phyloP scores from a whole-genome alignment of 805 yeast genomes.

The Candida dendrica region DNA sequence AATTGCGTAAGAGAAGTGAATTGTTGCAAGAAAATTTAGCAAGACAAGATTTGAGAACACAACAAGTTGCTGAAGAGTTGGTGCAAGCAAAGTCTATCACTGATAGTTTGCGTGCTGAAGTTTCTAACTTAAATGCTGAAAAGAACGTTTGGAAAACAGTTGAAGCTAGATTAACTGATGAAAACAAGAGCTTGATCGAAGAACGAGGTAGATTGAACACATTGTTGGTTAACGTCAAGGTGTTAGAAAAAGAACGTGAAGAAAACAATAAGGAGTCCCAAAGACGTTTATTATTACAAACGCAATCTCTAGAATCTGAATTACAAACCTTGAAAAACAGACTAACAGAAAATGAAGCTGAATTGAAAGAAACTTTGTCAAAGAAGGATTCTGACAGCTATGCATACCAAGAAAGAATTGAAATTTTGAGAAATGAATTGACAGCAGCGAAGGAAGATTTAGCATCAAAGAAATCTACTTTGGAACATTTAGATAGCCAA shows the following conservation, averaged over 20 bases:
- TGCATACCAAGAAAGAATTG: slow-evolving; percentile 53
- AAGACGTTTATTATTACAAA: slow-evolving; percentile 38
- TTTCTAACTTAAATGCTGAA: slow-evolving; percentile 47
- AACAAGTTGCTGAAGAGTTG: slow-evolving; percentile 45
- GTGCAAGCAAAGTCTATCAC: slow-evolving; percentile 41
- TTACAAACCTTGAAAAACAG: slow-evolving; percentile 36
- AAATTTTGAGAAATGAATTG: slow-evolving; percentile 41
- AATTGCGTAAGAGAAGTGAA: slow-evolving; percentile 31
- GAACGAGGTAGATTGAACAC: slow-evolving; percentile 57
- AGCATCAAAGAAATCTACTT: slow-evolving; percentile 29
- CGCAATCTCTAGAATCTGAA: slow-evolving; percentile 43
- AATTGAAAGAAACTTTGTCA: slow-evolving; percentile 42
- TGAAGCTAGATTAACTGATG: slow-evolving; percentile 44
- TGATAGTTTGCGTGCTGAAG: slow-evolving; percentile 36
- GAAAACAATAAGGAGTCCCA: slow-evolving; percentile 40
- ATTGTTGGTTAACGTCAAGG: slow-evolving; percentile 52
- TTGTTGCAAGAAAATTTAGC: slow-evolving; percentile 34
- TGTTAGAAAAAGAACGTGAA: slow-evolving; percentile 56
- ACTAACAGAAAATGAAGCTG: slow-evolving; percentile 40
- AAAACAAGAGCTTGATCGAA: slow-evolving; percentile 41
- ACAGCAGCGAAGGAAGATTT: slow-evolving; percentile 34
- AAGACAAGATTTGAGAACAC: slow-evolving; percentile 43
- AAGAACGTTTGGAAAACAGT: slow-evolving; percentile 40
- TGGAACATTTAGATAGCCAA: slow-evolving; percentile 33
- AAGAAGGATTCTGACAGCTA: slow-evolving; percentile 52